Base-by-base conservation (phyloP, 1,284 basidiomycete species). In the Irpex sp. region DNA sequence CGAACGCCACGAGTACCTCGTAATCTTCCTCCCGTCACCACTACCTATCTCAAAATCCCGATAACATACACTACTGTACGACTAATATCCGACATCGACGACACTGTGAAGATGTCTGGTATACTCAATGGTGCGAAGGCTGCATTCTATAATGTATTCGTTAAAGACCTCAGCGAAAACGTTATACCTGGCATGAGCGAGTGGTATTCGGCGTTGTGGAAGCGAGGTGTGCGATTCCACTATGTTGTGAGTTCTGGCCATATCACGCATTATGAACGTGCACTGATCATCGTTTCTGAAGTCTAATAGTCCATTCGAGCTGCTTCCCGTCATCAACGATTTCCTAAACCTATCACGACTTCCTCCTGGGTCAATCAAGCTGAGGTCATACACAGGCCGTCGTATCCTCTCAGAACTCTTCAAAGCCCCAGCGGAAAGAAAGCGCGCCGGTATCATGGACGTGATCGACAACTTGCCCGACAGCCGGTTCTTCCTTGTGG, bases 61-160 rank as follows among this genome's bases (percentile, higher is more conserved):
- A 77, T 89, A 11, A 83, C 86, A 0, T 76, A 85, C 69, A 81
- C 82, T 0, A 81, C 82, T 0, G 73, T 94, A 11, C 86, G 93
- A 6, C 82, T 97, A 61, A 89, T 98, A 38, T 96, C 93, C 0
- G 96, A 98, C 72, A 91, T 98, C 54, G 96, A 98, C 74, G 96
- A 98, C 74, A 98, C 96, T 0, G 84, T 97, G 66, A 98, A 97
- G 73, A 75, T 85, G 57, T 88, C 91, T 0, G 86, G 88, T 60
- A 82, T 96, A n/a, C 71, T 89, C 2, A 78, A 79, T 11, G 94
- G 94, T 0, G 86, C 92, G 0, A 81, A 92, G 38, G 80, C 86
- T 1, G 86, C 92, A 2, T 96, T 95, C 73, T 80, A 84, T 56
- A 91, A 91, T 68, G 91, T 93, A 0, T 93, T 93, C 66, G 89